Evolutionary conservation across 805 yeast species (phyloP), one percentile per base, ranked within the genome.

Genomic region (Saturnispora besseyi): DNA sequence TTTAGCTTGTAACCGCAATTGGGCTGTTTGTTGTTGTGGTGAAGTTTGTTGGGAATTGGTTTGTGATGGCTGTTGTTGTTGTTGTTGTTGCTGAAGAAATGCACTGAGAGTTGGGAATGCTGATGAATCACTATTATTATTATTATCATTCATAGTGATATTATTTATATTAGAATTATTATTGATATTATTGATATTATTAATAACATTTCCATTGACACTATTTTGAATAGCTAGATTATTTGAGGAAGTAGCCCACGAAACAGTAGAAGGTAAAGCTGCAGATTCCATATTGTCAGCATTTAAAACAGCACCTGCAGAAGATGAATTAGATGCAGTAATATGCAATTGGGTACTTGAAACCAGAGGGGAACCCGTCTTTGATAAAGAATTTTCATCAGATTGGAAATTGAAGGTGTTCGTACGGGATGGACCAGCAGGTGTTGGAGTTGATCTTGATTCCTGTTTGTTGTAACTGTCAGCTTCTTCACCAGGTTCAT

Each of bases 401-500:
- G 80, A 81, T 63, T 86, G 84, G 3, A 93, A 85, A 5, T 89
- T 81, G 60, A 87, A 73, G 8, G 30, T 24, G 11, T 24, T 38
- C 1, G 18, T 12, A 24, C 42, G 42, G 26, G 30, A 22, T 24
- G 42, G 42, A 12, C 28, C 28, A 38, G 45, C 15, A 8, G 34
- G 36, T 8, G 36, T 30, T 3, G 45, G 45, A 4, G 45, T 43
- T 2, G 15, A 24, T 21, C 45, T 43, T 3, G 45, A 43, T 61
- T 87, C 95, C 62, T 87, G 89, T 66, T 96, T 81, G 28, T 96
- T 87, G 69, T 87, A 91, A 10, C 96, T 85, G 61, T 93, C 99
- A 2, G 98, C 98, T 66, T 93, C 99, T 72, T 93, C 99, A 52
- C 99, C 99, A 6, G 99, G 99, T 68, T 93, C 99, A 66, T 93